Base-by-base conservation (phyloP, 2,329 filamentous ascomycete genomes). In the Sarocladium brachiariae region DNA sequence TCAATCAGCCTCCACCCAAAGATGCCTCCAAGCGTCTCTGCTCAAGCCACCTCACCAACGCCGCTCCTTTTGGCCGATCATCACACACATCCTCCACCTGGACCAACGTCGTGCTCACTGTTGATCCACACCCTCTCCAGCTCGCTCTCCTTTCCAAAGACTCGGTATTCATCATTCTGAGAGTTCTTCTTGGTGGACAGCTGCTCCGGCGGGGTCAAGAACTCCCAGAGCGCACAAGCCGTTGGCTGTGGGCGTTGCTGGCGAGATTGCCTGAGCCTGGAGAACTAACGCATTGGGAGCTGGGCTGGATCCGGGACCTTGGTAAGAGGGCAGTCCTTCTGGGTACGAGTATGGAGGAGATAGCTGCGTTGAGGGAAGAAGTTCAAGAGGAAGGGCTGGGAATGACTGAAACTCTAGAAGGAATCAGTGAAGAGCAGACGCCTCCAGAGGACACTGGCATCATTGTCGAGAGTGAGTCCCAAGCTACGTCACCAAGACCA, bases 201-300 rank as follows among this genome's bases (percentile, higher is more conserved):
- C 80, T 86, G 49, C 75, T 86, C 50, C 77, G 75, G 41, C 77
- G 76, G 47, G 78, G 77, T n/a, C 67, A 73, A 19, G 74, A 76
- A 25, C 71, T 89, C 25, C 73, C 80, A 23, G 77, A 80, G 58
- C 78, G 83, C 45, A 82, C 87, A 4, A 90, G 89, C 53, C 77
- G 82, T 14, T 97, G 92, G 92, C 72, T 88, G 3, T 96, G 90
- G 91, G 83, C 86, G 0, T 67, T 96, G 52, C 72, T 96, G 39
- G 89, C 87, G 2, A 78, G 83, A 52, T 75, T 92, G 52, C 84
- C 87, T 1, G 86, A 88, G 31, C 71, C 81, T 9, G 89, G 89
- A 1, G 83, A 87, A 64, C 71, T 96, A 63, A 80, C 81, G 54
- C 86, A 88, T 55, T 78, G 82, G 38, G 86, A 93, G 60, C 80